These are phyloP conservation scores for Tuber indicum DNA, from an alignment of 495 filamentous ascomycete genomes.

Conservation along the genomic window DNA sequence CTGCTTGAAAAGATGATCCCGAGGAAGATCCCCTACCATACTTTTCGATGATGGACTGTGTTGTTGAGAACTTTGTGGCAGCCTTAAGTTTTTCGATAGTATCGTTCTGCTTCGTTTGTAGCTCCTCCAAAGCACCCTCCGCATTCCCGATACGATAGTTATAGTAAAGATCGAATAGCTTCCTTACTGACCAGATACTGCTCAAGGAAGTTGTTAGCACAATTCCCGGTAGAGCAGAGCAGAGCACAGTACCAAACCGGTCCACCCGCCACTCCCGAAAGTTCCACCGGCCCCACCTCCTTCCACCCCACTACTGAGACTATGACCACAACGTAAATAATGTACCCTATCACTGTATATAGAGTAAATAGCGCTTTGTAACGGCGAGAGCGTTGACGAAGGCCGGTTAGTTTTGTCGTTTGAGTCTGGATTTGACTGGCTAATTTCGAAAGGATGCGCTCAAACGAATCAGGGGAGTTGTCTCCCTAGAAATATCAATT, in stretches of 20 bases:
- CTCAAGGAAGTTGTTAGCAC: slow-evolving; percentile 15
- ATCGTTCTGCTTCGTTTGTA: slow-evolving; percentile 67
- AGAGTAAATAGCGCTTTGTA: slow-evolving; percentile 82
- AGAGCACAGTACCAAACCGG: slow-evolving; percentile 57
- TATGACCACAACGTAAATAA: slow-evolving; percentile 72
- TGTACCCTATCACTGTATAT: slow-evolving; percentile 82
- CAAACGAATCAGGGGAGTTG: slow-evolving; percentile 83
- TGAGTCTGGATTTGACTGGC: slow-evolving; percentile 70
- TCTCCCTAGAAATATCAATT: slow-evolving; percentile 53
- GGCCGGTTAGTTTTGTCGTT: slow-evolving; percentile 61
- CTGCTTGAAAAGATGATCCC: slow-evolving; percentile 32
- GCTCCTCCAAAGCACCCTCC: slow-evolving; percentile 60
- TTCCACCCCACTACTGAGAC: slow-evolving; percentile 79
- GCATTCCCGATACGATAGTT: slow-evolving; percentile 68
- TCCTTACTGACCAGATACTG: slow-evolving; percentile 44
- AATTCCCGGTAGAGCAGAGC: neutral
- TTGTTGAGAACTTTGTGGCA: slow-evolving; percentile 91
- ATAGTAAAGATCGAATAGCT: slow-evolving; percentile 52
- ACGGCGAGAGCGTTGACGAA: slow-evolving; percentile 65
- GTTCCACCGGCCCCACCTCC: slow-evolving; percentile 67
- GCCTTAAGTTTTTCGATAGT: slow-evolving; percentile 91
- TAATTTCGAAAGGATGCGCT: slow-evolving; percentile 76
- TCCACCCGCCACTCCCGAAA: slow-evolving; percentile 66
- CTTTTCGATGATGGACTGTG: slow-evolving; percentile 85
- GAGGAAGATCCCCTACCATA: slow-evolving; percentile 58